Base-by-base conservation (phyloP, 2,329 filamentous ascomycete species). In the Trichophyton benhamiae region DNA sequence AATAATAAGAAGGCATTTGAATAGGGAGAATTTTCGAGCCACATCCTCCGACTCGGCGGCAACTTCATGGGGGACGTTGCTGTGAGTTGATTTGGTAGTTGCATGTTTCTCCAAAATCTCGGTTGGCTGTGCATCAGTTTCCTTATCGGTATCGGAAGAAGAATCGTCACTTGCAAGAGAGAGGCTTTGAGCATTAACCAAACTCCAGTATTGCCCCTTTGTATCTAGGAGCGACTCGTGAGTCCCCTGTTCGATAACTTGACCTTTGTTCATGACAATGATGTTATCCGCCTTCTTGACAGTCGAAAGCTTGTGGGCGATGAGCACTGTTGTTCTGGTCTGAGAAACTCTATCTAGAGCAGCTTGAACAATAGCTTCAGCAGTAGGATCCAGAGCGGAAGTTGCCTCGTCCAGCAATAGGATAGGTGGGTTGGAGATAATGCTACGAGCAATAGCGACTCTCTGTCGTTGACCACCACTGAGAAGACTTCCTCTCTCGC, bases 391-490 rank as follows among this genome's bases (percentile, higher is more conserved):
- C 0, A 95, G 80, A 13, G 88, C 88, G 41, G 87, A 90, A 1
- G 91, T 96, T 2, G 91, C 90, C 72, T 96, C 91, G 65, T 96
- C 91, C 3, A 95, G 84, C 0, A 96, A 82, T 1, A 96, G 80
- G 68, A 96, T 82, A 75, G 89, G 91, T 0, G 89, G 89, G 68
- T 95, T 87, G 8, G 87, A 90, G 36, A 95, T 87, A 61, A 95
- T 82, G 33, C 89, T 89, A 67, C 89, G 80, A 4, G 90, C 89
- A 71, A 95, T 94, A 5, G 90, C 89, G 68, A 95, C 91, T 67
- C 91, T 86, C 74, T 95, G 91, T 73, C 94, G 94, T 75, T 96
- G 91, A 20, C 91, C 91, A 70, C 91, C 91, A 60, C 87, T 91
- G 15, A 96, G 80, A 62, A 95, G 78, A 70, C 94, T 91, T 7